Evolutionary conservation across 345 rosid genomes (phyloP).

Genomic region (Eucalyptus globulus): DNA sequence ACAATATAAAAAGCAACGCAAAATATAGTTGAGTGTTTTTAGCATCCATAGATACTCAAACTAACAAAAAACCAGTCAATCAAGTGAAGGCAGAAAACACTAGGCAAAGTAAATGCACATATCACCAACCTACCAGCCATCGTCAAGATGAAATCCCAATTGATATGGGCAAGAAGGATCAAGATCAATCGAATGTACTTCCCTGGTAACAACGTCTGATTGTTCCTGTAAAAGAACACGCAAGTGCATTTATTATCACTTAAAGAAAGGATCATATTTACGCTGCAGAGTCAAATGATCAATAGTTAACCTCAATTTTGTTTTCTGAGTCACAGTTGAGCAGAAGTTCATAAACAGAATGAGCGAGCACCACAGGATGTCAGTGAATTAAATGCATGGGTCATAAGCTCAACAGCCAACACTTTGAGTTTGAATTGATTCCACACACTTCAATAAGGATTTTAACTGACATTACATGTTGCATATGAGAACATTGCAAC

Average conservation of each 20-base stretch:
- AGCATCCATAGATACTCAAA: neutral
- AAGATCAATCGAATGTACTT: constrained; percentile 73
- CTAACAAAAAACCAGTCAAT: neutral
- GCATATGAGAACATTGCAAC: neutral
- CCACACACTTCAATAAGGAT: neutral
- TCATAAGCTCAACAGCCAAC: neutral
- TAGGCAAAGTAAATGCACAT: neutral
- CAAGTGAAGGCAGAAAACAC: neutral
- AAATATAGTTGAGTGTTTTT: neutral
- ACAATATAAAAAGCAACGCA: neutral
- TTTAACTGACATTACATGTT: neutral
- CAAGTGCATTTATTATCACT: neutral
- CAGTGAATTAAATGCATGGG: neutral
- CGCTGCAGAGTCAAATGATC: neutral
- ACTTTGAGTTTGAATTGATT: neutral
- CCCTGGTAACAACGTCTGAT: constrained; percentile 64
- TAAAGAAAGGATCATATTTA: neutral
- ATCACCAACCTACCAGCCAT: constrained; percentile 68
- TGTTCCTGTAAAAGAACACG: constrained; percentile 49
- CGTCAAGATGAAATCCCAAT: constrained; percentile 87
- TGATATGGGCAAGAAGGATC: constrained; percentile 77
- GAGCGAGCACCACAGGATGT: neutral
- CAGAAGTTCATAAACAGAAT: neutral
- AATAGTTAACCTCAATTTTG: neutral
- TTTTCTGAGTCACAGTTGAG: neutral